Evolutionary conservation across 345 rosid species (phyloP), one percentile per base, ranked within the genome.

Genomic region (Draba incana): DNA sequence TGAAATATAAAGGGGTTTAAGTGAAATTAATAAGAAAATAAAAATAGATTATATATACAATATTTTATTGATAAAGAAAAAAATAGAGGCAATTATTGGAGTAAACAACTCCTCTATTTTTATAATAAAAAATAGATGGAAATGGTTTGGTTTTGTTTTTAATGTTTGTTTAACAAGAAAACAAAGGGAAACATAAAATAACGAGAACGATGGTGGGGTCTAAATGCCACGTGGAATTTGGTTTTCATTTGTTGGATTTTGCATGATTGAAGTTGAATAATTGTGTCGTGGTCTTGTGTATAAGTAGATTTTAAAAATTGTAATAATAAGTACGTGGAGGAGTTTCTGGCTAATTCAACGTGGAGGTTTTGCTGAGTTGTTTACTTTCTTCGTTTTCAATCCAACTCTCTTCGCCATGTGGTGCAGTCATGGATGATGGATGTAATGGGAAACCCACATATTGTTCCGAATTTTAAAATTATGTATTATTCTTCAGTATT

Each of bases 381-480:
- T 71, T 38, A 53, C 33, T 55, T 64, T 71, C 75, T 71, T 63
- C 57, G 47, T 62, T 70, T 62, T 27, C 64, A 64, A 56, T 72
- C 70, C 44, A 71, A 65, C 51, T 47, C 51, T 64, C 57, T 64
- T 37, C 37, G 56, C 25, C 76, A 71, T 71, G 64, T 71, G 70
- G 64, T 31, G 3, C 38, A 25, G 49, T 71, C 64, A 71, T 71
- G 76, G 76, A 54, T 23, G 50, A 71, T 71, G 76, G 76, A 54
- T 23, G 50, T 62, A 63, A 71, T 71, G 63, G 64, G 64, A 56
- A 42, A 33, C 4, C 58, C 39, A 20, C 61, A 20, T 20, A 20
- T 20, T 20, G 20, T 20, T 20, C 20, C 20, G 20, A 20, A 20
- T 20, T 20, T 20, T 20, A 20, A 20, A 20, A 20, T 20, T 20